Base-by-base conservation (phyloP, 1,139 yeast species). In the Kurtzmaniella natalensis region DNA sequence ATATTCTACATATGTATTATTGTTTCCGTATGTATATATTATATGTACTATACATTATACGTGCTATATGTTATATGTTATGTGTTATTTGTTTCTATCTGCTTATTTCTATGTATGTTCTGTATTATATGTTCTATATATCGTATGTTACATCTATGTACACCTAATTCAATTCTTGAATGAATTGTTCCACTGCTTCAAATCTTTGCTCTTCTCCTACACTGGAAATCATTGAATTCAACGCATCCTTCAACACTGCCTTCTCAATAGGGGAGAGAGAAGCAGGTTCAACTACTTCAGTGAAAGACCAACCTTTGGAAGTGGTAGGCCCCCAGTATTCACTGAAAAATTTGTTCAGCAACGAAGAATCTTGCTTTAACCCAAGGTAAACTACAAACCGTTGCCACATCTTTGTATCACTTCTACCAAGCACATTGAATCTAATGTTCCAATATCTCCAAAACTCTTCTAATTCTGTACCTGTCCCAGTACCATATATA, bases 331-430 rank as follows among this genome's bases (percentile, higher is more conserved):
- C 34, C 71, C 71, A 66, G 39, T 58, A 57, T 28, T 51, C 46
- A 27, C 52, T 44, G 30, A 67, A 48, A 36, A 68, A 66, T 14
- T 51, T 47, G n/a, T 53, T 40, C 20, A 52, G 51, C n/a, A 66
- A 62, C 2, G 43, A 35, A 15, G 39, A 32, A 38, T 63, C 55
- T 30, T 52, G 46, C n/a, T 63, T 49, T 21, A 55, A 43, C 1
- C 64, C 56, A 31, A 69, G 53, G 39, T 57, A 67, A 3, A 61
- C 61, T 5, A 47, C 47, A n/a, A 67, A 48, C 24, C 67, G 48
- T 4, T 63, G 58, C 70, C 71, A 68, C 23, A 46, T 46, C 8
- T 43, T 41, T 16, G 31, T 36, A 7, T 17, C 19, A 18, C 17
- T 14, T 9, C 19, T 10, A 17, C 21, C 29, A 17, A 26, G 17